Evolutionary conservation across 1,284 basidiomycete species (phyloP), one percentile per base, ranked within the genome.

Genomic region (Polyporus tsugae): DNA sequence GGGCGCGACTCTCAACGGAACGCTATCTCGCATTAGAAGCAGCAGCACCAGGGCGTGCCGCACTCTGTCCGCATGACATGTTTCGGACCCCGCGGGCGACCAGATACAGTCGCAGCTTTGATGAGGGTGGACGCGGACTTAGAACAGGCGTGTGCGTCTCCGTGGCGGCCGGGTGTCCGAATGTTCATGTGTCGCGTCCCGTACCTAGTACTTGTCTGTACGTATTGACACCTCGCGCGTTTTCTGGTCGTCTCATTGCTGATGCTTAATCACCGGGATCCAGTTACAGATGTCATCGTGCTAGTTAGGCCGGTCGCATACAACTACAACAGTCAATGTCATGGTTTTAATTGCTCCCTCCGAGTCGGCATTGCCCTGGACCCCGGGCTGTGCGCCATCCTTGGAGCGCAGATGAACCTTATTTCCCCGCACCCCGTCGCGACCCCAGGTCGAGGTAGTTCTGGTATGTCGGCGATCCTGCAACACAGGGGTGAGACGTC

Each of bases 401-500:
- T 19, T n/a, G 55, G 55, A 36, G 55, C 55, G 35, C 55, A 36
- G 35, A 36, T 59, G 63, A 64, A 64, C 63, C 46, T 49, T 64
- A 29, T 64, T 46, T 60, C 57, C 57, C 63, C 63, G 41, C 57
- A 58, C 35, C 62, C 35, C 52, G 62, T 55, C 53, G 42, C 64
- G 33, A 44, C 33, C 11, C 42, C 42, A 29, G 22, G 55, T 38
- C 55, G 55, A 58, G 55, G 55, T 19, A 58, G 55, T 19, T 58
- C 55, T 58, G 55, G 55, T 38, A 15, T 35, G 15, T 33, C 55
- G 55, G 33, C n/a, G 55, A 58, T 58, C 55, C 55, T 58, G 55
- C 55, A 58, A n/a, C 35, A 17, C 6, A 15, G 55, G 33, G 5
- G 19, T 58, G 55, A 33, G 55, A 35, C 55, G 29, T 53, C 13